These are phyloP conservation scores for Dentipellis sp. DNA, from an alignment of 768 basidiomycete genomes.

Conservation along the genomic window DNA sequence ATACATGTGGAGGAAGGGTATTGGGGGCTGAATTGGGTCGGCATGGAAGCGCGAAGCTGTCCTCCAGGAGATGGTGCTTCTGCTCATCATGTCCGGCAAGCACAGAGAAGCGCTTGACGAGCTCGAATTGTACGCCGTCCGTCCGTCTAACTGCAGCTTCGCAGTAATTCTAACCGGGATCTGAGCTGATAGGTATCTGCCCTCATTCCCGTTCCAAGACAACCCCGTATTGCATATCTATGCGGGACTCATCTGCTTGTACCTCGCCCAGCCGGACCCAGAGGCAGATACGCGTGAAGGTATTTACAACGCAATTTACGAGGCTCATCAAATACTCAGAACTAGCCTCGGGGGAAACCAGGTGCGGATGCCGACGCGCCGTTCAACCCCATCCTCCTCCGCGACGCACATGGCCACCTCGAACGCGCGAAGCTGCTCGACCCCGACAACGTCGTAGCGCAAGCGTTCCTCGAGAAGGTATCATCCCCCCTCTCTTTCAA, in stretches of 20 bases:
- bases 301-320: neutral
- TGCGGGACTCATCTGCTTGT: constrained; percentile 66
- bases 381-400: constrained; percentile 28
- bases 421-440: constrained; percentile 55
- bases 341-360: neutral
- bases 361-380: neutral
- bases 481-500: constrained; percentile 3
- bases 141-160: constrained; percentile 17
- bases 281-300: neutral
- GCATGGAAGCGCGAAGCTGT: constrained; percentile 56
- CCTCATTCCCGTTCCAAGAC: constrained; percentile 81
- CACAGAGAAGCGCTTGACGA: constrained; percentile 74
- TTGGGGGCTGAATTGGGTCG: neutral
- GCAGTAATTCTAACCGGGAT: neutral
- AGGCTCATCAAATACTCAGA: neutral
- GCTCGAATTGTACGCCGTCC: constrained; percentile 58
- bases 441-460: constrained; percentile 42
- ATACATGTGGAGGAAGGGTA: constrained; percentile 16
- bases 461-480: constrained; percentile 48
- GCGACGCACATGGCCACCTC: constrained; percentile 55
- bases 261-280: constrained; percentile 39
- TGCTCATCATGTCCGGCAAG: constrained; percentile 47
- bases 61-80: constrained; percentile 65
- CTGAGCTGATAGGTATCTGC: constrained; percentile 52
- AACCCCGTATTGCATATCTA: constrained; percentile 75